Base-by-base conservation (phyloP, 1,284 basidiomycete genomes). In the Wallemia mellicola region DNA sequence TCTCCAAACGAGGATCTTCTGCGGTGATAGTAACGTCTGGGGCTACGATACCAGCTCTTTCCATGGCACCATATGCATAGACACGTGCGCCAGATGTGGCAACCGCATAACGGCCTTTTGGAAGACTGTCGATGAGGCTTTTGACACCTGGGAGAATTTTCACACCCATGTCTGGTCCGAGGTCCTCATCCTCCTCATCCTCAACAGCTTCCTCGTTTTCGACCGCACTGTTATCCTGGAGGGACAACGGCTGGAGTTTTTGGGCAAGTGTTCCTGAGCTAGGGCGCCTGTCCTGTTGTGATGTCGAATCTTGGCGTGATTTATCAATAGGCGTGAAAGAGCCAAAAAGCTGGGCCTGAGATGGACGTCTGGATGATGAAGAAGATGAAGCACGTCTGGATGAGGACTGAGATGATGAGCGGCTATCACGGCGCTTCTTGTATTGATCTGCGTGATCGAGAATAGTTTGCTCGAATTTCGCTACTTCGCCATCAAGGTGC, bases 81-180 rank as follows among this genome's bases (percentile, higher is more conserved):
- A 80, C 83, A 67, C 78, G 80, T 1, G 82, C 81, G 7, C 81
- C 82, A 0, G 80, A 82, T 0, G 82, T 84, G 1, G 82, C 82
- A 25, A 84, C 80, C 11, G 81, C 82, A 64, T 80, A 84, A 56
- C 74, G 74, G 22, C 77, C 80, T 60, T 73, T 69, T 9, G 82
- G 82, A 59, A 85, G 73, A 11, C 79, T 78, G 60, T 76, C 74
- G 62, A 85, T 80, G 72, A 85, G 74, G 61, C 69, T 71, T 65
- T 75, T 74, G 5, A 84, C 83, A 54, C 82, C 82, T 28, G 82
- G 82, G 1, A 85, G 73, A 65, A 83, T 83, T 60, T 75, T 75
- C 30, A 84, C 81, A 5, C 75, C 76, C 68, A 78, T 79, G 67
- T 83, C 79, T 60, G 80, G 74, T 27, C 68, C 67, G n/a, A 62